phyloP scores from a whole-genome alignment of 164 flowering plant species.

The Piper betle region DNA sequence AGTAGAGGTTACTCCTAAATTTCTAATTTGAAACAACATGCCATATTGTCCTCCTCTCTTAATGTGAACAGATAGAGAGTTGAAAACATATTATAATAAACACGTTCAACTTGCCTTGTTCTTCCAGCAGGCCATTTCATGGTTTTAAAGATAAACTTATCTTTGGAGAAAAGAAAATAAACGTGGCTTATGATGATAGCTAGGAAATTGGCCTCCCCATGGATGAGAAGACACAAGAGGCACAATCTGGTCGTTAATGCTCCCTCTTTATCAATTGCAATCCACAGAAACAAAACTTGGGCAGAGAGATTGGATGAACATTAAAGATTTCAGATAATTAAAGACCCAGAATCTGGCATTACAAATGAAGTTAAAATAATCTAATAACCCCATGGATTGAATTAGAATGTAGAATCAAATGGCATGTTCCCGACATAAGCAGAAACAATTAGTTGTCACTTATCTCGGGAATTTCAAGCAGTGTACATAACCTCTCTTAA shows the following conservation, averaged over 20 bases:
- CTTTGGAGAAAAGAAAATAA: no score
- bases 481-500: constrained; percentile 3
- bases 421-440: constrained; percentile 3
- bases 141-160: no score
- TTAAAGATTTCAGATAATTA: neutral
- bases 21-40: no score
- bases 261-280: neutral
- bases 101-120: no score
- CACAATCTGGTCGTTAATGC: neutral
- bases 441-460: neutral
- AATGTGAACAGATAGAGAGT: no score
- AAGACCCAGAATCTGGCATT: neutral
- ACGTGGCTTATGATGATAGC: neutral
- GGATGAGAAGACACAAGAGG: neutral
- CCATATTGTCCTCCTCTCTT: no score
- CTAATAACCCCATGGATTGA: neutral
- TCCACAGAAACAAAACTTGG: neutral
- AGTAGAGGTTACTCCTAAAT: no score
- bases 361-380: neutral
- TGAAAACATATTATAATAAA: no score
- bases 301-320: constrained; percentile 3
- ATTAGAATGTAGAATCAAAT: constrained; percentile 4
- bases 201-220: neutral
- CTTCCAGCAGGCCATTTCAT: no score
- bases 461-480: constrained; percentile 8